Evolutionary conservation across 108 stramenopile species (phyloP).

Genomic region (Skeletonema menzelii): DNA sequence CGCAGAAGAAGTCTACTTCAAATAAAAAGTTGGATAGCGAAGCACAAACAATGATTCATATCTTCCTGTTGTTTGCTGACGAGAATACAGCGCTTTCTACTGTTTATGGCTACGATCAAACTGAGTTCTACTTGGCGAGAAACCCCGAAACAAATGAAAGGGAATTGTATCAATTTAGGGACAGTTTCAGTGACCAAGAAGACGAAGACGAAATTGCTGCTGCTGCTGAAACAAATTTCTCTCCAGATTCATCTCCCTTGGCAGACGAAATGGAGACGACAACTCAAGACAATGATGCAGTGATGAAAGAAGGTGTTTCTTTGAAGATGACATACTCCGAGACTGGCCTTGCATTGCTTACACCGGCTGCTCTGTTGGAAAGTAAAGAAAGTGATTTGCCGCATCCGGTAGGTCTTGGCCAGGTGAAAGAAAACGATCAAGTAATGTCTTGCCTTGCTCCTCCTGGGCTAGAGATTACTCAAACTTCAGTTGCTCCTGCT

Average conservation of each 20-base stretch:
- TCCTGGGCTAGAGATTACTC: neutral
- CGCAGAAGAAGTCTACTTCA: conserved; percentile 1
- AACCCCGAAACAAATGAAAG: conserved; percentile 8
- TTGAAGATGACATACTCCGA: conserved; percentile 19
- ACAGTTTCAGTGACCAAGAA: neutral
- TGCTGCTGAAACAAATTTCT: neutral
- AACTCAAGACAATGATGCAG: neutral
- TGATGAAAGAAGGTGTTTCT: neutral
- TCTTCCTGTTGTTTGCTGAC: conserved; percentile 18
- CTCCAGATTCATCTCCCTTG: neutral
- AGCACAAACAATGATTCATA: conserved; percentile 12
- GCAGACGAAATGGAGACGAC: neutral
- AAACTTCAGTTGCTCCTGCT: neutral
- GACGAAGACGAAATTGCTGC: neutral
- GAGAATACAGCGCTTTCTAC: conserved; percentile 1
- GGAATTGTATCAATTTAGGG: conserved; percentile 1
- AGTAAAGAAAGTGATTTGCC: neutral
- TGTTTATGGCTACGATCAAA: neutral
- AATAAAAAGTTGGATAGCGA: conserved; percentile 12
- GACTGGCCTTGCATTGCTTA: conserved; percentile 25
- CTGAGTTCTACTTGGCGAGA: conserved; percentile 21
- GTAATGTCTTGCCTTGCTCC: neutral
- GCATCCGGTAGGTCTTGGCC: neutral
- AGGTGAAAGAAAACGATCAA: neutral
- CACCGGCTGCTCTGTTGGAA: conserved; percentile 28